Percentiles rank a stretch among this genome's conserved stretches.
phyloP scores from a whole-genome alignment of 225 moss, liverwort and hornwort genomes.

The Physcomitrellopsis africana region DNA sequence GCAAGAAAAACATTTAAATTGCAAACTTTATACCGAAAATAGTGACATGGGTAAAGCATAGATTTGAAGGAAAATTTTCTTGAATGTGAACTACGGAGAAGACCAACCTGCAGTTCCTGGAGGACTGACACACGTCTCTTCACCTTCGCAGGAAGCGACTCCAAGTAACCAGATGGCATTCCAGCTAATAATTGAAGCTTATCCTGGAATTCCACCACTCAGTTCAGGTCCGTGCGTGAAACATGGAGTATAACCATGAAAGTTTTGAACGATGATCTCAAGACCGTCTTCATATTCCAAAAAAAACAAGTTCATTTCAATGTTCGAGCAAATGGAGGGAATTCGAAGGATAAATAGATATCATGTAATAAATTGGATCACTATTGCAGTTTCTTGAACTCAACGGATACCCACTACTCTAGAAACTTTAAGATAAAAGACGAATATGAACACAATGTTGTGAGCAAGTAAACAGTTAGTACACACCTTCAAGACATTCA shows the following conservation, averaged over 20 bases:
- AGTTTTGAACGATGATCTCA: not conserved
- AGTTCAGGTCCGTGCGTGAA: not conserved
- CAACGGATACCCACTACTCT: not conserved
- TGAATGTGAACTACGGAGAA: not conserved
- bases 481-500: slow-evolving; percentile 82
- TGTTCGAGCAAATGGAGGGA: too few relatives aligned
- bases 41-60: not conserved
- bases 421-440: not conserved
- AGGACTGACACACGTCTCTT: slow-evolving; percentile 76
- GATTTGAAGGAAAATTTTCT: not conserved
- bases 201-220: slow-evolving; percentile 48
- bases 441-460: not conserved
- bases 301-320: too few relatives aligned
- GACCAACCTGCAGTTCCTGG: slow-evolving; percentile 75
- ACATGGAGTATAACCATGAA: not conserved
- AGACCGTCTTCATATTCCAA: not conserved
- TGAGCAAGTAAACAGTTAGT: not conserved
- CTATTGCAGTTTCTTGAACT: too few relatives aligned
- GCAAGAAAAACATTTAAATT: not conserved
- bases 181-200: slow-evolving; percentile 83
- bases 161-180: slow-evolving; percentile 77
- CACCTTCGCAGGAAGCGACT: slow-evolving; percentile 77
- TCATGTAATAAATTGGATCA: not conserved
- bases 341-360: not conserved
- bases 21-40: not conserved